A percentile compares a stretch with the other conserved stretches of the same genome.
These are phyloP conservation scores for Kodamaea ohmeri DNA, from an alignment of 1,139 yeast genomes.

Conservation along the genomic window DNA sequence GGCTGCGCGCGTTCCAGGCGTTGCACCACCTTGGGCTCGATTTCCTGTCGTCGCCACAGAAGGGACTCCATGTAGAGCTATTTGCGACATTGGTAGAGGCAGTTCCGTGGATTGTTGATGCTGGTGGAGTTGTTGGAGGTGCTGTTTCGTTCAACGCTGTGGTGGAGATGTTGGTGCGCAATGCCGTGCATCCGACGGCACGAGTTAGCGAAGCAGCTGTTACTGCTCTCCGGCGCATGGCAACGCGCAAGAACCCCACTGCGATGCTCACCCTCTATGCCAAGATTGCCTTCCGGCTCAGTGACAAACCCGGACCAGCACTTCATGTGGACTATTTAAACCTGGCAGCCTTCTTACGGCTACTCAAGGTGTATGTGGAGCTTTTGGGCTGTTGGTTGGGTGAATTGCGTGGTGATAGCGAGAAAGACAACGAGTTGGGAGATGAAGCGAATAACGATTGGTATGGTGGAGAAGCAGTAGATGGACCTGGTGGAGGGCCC, in stretches of 20 bases:
- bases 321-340: constrained; percentile 56
- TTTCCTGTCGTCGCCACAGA: constrained; percentile 30
- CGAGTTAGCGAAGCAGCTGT: constrained; percentile 63
- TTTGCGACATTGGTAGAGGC: constrained; percentile 70
- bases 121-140: constrained; percentile 29
- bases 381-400: constrained; percentile 74
- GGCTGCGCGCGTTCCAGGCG: constrained; percentile 27
- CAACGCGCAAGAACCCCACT: constrained; percentile 69
- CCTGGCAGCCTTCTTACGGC: constrained; percentile 54
- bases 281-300: constrained; percentile 74
- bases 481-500: too few relatives aligned
- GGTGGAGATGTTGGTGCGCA: constrained; percentile 72
- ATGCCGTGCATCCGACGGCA: constrained; percentile 65
- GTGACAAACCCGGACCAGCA: constrained; percentile 54
- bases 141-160: constrained; percentile 57
- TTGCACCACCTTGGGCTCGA: constrained; percentile 55
- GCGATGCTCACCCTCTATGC: constrained; percentile 72
- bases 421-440: constrained; percentile 15
- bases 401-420: not conserved
- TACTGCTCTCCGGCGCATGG: constrained; percentile 60
- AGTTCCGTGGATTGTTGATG: constrained; percentile 63
- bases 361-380: constrained; percentile 73
- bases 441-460: not conserved
- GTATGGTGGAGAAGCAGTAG: not conserved
- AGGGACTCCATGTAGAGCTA: constrained; percentile 51